phyloP scores from a whole-genome alignment of 164 flowering plant species.

The Macadamia integrifolia region DNA sequence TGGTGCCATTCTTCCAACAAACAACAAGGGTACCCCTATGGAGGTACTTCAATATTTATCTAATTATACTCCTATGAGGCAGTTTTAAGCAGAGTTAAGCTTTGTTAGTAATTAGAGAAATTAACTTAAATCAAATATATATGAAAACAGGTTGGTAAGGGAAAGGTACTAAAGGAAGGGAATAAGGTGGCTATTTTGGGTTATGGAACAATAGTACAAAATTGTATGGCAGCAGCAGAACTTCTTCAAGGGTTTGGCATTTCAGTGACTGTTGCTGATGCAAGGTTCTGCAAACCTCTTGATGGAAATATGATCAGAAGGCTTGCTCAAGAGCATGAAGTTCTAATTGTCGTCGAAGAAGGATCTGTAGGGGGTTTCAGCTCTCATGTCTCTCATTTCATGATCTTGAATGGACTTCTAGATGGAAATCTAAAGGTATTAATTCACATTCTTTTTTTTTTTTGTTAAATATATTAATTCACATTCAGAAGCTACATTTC shows the following conservation, averaged over 20 bases:
- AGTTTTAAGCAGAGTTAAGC: too few species aligned
- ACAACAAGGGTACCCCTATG: constrained; percentile 69
- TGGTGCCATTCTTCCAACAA: constrained; percentile 54
- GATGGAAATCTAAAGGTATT: constrained; percentile 88
- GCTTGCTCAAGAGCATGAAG: constrained; percentile 69
- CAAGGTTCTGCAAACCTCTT: constrained; percentile 88
- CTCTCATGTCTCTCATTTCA: constrained; percentile 75
- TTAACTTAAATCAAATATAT: too few species aligned
- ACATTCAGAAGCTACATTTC: neutral
- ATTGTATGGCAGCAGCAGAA: constrained; percentile 59
- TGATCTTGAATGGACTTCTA: constrained; percentile 56
- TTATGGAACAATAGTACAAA: constrained; percentile 71
- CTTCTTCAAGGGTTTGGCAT: constrained; percentile 39
- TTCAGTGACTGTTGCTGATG: constrained; percentile 67
- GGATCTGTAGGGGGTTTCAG: constrained; percentile 92
- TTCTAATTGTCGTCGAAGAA: constrained; percentile 75
- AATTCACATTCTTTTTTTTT: too few species aligned
- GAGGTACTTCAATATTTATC: constrained; percentile 44
- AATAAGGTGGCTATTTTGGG: constrained; percentile 73
- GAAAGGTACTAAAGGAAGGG: constrained; percentile 76
- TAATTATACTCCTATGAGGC: too few species aligned
- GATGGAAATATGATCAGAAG: constrained; percentile 61
- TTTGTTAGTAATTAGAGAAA: too few species aligned
- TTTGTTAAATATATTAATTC: too few species aligned
- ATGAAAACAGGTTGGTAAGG: constrained; percentile 65